Percentiles rank a stretch among this genome's conserved stretches.
Evolutionary conservation across 805 yeast species (phyloP).

Genomic region (Myxozyma geophila): DNA sequence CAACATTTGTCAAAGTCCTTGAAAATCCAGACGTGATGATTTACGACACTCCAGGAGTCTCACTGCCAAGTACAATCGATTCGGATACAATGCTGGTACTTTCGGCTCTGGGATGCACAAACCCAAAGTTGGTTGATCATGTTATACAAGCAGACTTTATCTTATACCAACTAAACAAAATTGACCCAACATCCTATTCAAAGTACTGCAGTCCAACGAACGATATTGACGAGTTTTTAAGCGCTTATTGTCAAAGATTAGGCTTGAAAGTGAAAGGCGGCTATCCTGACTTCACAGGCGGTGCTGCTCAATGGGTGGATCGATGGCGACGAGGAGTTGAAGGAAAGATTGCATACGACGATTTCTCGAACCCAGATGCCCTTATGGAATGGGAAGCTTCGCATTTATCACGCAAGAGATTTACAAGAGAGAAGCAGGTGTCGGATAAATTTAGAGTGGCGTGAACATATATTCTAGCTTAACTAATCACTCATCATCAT

Average conservation of each 20-base stretch:
- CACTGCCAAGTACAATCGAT: slow-evolving; percentile 71
- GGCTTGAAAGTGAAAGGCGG: slow-evolving; percentile 28
- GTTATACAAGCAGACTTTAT: slow-evolving; percentile 84
- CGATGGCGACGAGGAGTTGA: slow-evolving; percentile 63
- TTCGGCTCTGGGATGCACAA: slow-evolving; percentile 75
- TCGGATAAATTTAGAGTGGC: slow-evolving; percentile 10
- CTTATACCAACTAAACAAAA: slow-evolving; percentile 65
- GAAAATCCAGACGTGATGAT: slow-evolving; percentile 66
- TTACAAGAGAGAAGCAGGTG: not conserved
- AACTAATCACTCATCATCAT: slow-evolving; percentile 21
- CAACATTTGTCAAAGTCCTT: slow-evolving; percentile 71
- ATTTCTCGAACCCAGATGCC: slow-evolving; percentile 34
- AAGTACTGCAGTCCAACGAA: slow-evolving; percentile 71
- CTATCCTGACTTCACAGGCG: slow-evolving; percentile 58
- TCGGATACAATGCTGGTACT: slow-evolving; percentile 74
- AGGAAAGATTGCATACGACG: slow-evolving; percentile 46
- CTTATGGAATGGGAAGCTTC: slow-evolving; percentile 28
- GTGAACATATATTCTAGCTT: not conserved
- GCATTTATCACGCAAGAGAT: slow-evolving; percentile 4
- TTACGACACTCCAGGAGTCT: slow-evolving; percentile 93
- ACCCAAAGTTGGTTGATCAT: slow-evolving; percentile 73
- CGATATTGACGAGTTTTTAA: slow-evolving; percentile 61
- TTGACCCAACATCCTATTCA: slow-evolving; percentile 49
- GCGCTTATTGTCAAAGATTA: slow-evolving; percentile 40
- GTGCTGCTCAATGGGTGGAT: slow-evolving; percentile 67